Conservation (phyloP, 1,284 basidiomycete species). For the Heliocybe sulcata region DNA sequence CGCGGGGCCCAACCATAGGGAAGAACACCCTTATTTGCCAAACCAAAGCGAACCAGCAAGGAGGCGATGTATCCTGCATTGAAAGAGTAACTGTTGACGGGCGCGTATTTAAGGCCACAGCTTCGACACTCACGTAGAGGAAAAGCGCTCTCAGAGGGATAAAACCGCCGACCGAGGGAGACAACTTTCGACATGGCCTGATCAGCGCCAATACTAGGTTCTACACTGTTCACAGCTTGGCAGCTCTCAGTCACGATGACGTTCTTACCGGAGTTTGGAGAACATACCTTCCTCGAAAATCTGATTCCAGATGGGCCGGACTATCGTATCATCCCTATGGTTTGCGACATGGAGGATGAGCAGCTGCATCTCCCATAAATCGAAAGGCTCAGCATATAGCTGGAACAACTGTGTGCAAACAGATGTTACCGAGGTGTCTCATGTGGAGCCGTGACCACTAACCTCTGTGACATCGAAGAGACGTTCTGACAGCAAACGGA, state of each 20-base stretch:
- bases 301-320: slow-evolving; percentile 83
- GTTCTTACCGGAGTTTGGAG: background rate
- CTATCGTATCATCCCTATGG: slow-evolving; percentile 79
- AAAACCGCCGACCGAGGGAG: slow-evolving; percentile 77
- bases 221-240: slow-evolving; percentile 42
- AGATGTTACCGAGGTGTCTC: slow-evolving; percentile 7
- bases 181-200: slow-evolving; percentile 57
- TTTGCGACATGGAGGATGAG: slow-evolving; percentile 93
- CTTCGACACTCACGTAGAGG: slow-evolving; percentile 57
- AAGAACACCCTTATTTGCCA: slow-evolving; percentile 52
- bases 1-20: slow-evolving; percentile 76
- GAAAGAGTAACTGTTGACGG: background rate
- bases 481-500: slow-evolving; percentile 45
- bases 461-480: slow-evolving; percentile 71
- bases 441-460: slow-evolving; percentile 11
- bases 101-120: background rate
- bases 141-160: slow-evolving; percentile 88
- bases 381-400: slow-evolving; percentile 83
- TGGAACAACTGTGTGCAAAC: slow-evolving; percentile 65
- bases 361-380: slow-evolving; percentile 80
- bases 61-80: slow-evolving; percentile 58
- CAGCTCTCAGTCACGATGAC: slow-evolving; percentile 3
- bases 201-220: slow-evolving; percentile 48
- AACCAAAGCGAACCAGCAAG: slow-evolving; percentile 62
- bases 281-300: slow-evolving; percentile 74